Conservation (phyloP, 2,329 filamentous ascomycete genomes). For the Teratosphaeria nubilosa region DNA sequence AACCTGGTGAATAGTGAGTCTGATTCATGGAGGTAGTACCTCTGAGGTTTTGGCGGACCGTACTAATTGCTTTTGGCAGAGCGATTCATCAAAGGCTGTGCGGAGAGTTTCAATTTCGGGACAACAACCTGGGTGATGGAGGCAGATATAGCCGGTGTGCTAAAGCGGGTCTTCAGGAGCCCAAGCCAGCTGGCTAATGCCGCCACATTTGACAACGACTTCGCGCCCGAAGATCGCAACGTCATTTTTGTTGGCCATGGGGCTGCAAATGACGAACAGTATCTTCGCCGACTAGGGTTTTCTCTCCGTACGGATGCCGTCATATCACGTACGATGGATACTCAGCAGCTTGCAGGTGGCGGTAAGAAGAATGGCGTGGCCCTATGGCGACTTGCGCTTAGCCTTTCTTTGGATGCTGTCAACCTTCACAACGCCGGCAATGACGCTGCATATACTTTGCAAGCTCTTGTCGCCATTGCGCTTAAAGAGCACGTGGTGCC, state of each 20-base stretch:
- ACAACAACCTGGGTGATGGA: constrained; percentile 10
- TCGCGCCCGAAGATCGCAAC: constrained; percentile 5
- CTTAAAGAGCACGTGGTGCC: constrained; percentile 6
- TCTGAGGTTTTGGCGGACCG: background rate
- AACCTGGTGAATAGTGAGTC: constrained; percentile 12
- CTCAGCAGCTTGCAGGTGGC: constrained; percentile 10
- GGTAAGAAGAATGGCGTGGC: constrained; percentile 9
- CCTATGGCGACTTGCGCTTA: constrained; percentile 9
- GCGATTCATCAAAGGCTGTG: constrained; percentile 16
- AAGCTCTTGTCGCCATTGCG: constrained; percentile 15
- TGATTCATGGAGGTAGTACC: background rate
- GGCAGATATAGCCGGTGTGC: constrained; percentile 1
- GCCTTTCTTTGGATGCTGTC: constrained; percentile 3
- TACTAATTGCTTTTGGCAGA: background rate
- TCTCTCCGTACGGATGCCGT: constrained; percentile 2
- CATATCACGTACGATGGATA: constrained; percentile 12
- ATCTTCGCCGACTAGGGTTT: constrained; percentile 10
- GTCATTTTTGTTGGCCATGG: constrained; percentile 19
- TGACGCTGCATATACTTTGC: constrained; percentile 20
- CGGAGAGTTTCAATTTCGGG: constrained; percentile 20
- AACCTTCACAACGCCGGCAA: constrained; percentile 23
- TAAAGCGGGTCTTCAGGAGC: constrained; percentile 7
- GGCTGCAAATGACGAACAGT: constrained; percentile 13
- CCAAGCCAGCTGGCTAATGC: constrained; percentile 6
- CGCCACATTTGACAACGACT: constrained; percentile 1